Evolutionary conservation across 2,329 filamentous ascomycete species (phyloP).

Genomic region (Alternaria atra): DNA sequence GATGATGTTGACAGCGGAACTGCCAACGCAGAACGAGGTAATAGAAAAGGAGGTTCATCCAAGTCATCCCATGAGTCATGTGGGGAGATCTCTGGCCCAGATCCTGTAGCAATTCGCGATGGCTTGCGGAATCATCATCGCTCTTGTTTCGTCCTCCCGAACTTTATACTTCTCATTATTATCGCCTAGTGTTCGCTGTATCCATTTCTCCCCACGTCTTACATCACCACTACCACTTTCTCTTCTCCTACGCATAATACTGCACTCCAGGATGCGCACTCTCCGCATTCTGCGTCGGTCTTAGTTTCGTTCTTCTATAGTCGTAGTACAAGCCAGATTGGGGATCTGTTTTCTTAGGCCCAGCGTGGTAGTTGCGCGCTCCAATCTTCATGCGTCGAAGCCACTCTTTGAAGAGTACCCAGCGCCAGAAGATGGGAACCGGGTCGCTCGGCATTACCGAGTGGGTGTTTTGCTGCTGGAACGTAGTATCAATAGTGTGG

Average conservation of each 20-base stretch:
- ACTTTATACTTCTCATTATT: not conserved
- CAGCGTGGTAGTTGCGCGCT: slow-evolving; percentile 3
- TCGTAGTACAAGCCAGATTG: slow-evolving; percentile 14
- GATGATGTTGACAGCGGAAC: not conserved
- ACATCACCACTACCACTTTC: not conserved
- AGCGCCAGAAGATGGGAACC: not conserved
- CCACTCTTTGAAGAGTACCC: slow-evolving; percentile 4
- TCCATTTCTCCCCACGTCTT: not conserved
- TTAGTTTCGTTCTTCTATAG: not conserved
- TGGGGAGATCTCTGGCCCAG: no score
- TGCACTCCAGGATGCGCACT: slow-evolving; percentile 9
- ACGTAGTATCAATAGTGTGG: not conserved
- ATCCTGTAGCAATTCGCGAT: not conserved
- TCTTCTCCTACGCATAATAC: not conserved
- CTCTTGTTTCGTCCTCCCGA: not conserved
- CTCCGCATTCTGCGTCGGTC: not conserved
- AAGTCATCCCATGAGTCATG: not conserved
- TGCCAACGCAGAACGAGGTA: not conserved
- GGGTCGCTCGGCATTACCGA: not conserved
- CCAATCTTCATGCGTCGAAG: slow-evolving; percentile 6
- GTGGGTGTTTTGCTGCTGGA: not conserved
- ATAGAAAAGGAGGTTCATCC: not conserved
- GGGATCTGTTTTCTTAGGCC: not conserved
- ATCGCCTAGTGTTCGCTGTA: not conserved
- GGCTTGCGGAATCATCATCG: not conserved